Evolutionary conservation across 176 grass and related monocot genomes (phyloP), one percentile per base, ranked within the genome.

Genomic region (Aegilops bicornis): DNA sequence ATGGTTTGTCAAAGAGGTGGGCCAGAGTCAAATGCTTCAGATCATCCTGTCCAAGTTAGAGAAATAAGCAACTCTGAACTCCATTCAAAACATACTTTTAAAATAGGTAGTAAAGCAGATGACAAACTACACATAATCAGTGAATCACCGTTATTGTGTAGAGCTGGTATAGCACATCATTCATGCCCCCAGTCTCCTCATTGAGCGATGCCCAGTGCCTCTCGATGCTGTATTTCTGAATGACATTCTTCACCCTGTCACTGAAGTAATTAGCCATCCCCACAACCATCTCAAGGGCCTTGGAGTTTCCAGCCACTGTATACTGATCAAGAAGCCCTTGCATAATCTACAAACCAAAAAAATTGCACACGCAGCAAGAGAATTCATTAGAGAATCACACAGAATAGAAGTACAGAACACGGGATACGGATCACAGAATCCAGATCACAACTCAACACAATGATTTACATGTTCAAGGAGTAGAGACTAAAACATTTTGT

Each of bases 181-280:
- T 99, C 92, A 99, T 99, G 32, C 97, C 96, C 76, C 97, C 97
- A 83, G 92, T 91, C 90, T 99, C 97, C 90, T 96, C 97, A 69
- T 98, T 98, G 70, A 98, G 92, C 54, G 97, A 96, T 0, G 16
- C 74, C 85, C 94, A 99, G 43, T 99, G 97, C 82, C 89, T 92
- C 90, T 99, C 97, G 48, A 96, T 94, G 73, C 82, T 99, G 76
- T 96, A 93, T 56, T 96, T 99, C 75, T 90, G 84, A 84, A 99
- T 88, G 80, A 99, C 94, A 91, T 94, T 99, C 75, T 89, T 99
- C 60, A 99, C 92, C 19, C 97, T 84, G 16, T 90, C 89, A 30
- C 91, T 87, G 77, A 99, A 99, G 83, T 99, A 99, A 31, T 99
- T 76, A 59, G 97, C 94, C 94, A 99, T 99, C 33, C 89, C 70